Evolutionary conservation across 371 early-diverging fungal species (phyloP), one percentile per base, ranked within the genome.

Genomic region (Enteropsectra breve): DNA sequence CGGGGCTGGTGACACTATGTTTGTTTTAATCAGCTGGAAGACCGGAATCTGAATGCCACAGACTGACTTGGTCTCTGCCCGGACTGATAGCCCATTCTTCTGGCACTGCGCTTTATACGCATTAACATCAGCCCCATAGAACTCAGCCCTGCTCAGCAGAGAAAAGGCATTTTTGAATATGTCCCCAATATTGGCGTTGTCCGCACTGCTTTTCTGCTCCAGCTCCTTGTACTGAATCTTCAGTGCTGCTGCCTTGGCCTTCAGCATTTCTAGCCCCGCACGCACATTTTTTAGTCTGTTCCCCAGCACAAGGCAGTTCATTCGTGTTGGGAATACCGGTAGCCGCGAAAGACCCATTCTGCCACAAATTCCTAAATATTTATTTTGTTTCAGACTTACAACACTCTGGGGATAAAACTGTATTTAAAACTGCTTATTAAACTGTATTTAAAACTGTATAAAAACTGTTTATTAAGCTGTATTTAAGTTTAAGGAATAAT

Each of bases 161-260:
- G 94, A 94, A 40, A 90, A 90, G 23, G 97, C 97, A 50, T 85
- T 85, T 80, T 90, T 94, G 87, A 97, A 88, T 43, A 92, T 85
- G 78, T 88, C 88, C 59, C 92, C 92, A 89, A 95, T 92, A 80
- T 88, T 85, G 40, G 49, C 26, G 18, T 73, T 56, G 66, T 84
- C 82, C 69, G 91, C 90, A 70, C 90, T 88, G 77, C 94, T 92
- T 79, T 92, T 89, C 68, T 86, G 85, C 30, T 92, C 85, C 67
- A 97, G 91, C 23, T 86, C 86, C 63, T 93, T 82, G 82, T 94
- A 94, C 53, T 92, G 87, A 52, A 88, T 86, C 6, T 94, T 89
- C 52, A 98, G 81, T 0, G 99, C 97, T 81, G 97, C 99, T 64
- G 90, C 72, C 58, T 78, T 82, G 50, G 72, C 37, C 54, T 82